Evolutionary conservation across 1,284 basidiomycete species (phyloP).

Genomic region (Ceratobasidium sp.): DNA sequence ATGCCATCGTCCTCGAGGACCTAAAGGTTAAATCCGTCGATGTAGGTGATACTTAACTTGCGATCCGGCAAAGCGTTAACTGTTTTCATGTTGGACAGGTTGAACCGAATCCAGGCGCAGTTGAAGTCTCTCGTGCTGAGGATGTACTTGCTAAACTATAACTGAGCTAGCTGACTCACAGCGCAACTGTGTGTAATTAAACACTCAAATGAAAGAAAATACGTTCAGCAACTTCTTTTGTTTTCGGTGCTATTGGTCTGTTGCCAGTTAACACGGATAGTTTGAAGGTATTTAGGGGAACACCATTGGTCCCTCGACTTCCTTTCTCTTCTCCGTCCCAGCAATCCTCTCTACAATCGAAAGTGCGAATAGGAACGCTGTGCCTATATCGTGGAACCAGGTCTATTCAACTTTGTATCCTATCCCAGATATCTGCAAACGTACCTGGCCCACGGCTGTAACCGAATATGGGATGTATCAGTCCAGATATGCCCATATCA

Average conservation of each 20-base stretch:
- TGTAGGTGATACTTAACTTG: slow-evolving; percentile 57
- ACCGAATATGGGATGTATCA: background rate
- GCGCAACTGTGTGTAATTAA: background rate
- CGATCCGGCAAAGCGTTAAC: too few species aligned
- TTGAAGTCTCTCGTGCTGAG: slow-evolving; percentile 76
- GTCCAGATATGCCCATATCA: background rate
- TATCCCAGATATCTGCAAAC: slow-evolving; percentile 47
- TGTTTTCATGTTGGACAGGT: slow-evolving; percentile 32
- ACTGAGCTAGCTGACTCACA: slow-evolving; percentile 12
- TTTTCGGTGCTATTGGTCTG: background rate
- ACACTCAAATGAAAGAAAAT: slow-evolving; percentile 2
- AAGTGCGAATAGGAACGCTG: slow-evolving; percentile 81
- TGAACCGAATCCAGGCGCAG: slow-evolving; percentile 62
- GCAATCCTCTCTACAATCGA: slow-evolving; percentile 76
- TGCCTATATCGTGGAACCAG: slow-evolving; percentile 64
- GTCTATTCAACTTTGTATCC: background rate
- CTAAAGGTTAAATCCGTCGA: slow-evolving; percentile 74
- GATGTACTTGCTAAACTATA: slow-evolving; percentile 70
- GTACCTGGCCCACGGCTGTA: slow-evolving; percentile 81
- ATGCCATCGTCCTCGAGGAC: slow-evolving; percentile 78
- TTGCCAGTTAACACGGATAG: background rate
- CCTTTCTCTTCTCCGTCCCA: slow-evolving; percentile 73
- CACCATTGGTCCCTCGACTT: slow-evolving; percentile 81
- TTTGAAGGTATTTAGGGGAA: slow-evolving; percentile 63
- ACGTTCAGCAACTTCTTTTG: background rate